Percentiles rank a stretch among this genome's conserved stretches.
Conservation (phyloP, 495 filamentous ascomycete species). For the Niebla homalea region DNA sequence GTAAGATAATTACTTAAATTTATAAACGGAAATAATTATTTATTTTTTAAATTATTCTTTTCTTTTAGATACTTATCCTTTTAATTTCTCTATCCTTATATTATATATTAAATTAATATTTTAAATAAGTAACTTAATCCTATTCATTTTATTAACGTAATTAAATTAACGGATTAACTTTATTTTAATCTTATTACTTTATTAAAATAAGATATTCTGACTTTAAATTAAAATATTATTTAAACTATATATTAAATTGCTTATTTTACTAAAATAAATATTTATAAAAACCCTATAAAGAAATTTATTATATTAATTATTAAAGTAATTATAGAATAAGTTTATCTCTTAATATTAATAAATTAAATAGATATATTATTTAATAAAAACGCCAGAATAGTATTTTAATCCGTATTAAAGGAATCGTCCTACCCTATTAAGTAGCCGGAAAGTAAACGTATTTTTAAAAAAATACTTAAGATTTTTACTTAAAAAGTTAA, state of each 20-base stretch:
- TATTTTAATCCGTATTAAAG: background rate
- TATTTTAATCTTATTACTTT: too few relatives aligned
- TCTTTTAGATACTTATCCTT: too few relatives aligned
- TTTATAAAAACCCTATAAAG: too few relatives aligned
- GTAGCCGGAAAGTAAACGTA: background rate
- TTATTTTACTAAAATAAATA: background rate
- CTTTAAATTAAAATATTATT: background rate
- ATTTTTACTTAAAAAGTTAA: too few relatives aligned
- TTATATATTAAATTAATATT: background rate
- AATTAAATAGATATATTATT: background rate
- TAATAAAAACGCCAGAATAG: background rate
- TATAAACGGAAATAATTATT: too few relatives aligned
- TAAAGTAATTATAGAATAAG: too few relatives aligned
- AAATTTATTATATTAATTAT: background rate
- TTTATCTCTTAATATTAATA: background rate
- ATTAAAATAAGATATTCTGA: background rate
- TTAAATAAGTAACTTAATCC: background rate
- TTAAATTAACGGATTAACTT: background rate
- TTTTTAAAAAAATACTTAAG: slow-evolving; percentile 2
- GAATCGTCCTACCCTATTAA: background rate
- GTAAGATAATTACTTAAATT: too few relatives aligned
- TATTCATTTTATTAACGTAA: background rate
- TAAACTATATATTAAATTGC: background rate
- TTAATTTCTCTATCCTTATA: background rate
- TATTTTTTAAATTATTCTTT: too few relatives aligned